Evolutionary conservation across 768 basidiomycete species (phyloP).

Genomic region (Gymnopilus junonius): DNA sequence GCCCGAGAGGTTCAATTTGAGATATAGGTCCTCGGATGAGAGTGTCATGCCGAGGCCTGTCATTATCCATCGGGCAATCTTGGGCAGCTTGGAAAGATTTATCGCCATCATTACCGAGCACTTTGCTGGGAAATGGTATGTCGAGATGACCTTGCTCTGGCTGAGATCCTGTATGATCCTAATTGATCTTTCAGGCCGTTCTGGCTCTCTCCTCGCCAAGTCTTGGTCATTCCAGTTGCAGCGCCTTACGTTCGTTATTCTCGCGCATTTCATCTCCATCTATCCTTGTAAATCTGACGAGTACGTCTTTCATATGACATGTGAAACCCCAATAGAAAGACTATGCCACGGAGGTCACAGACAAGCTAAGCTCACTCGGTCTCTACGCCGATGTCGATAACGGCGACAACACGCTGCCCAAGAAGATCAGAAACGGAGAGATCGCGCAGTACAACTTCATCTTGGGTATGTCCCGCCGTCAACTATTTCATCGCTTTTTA

Average conservation of each 20-base stretch:
- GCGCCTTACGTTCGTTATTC: conserved; percentile 73
- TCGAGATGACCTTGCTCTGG: conserved; percentile 8
- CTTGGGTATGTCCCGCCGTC: conserved; percentile 68
- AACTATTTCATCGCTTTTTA: background rate
- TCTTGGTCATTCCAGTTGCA: conserved; percentile 93
- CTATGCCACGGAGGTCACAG: conserved; percentile 83
- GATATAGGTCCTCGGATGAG: conserved; percentile 83
- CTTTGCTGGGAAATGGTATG: conserved; percentile 95
- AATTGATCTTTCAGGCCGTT: conserved; percentile 71
- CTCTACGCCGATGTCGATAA: conserved; percentile 94
- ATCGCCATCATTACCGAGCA: conserved; percentile 98
- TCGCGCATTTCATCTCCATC: background rate
- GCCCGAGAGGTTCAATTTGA: conserved; percentile 94
- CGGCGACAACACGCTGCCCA: conserved; percentile 87
- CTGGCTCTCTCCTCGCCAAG: conserved; percentile 97
- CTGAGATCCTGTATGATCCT: conserved; percentile 1
- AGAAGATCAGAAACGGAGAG: conserved; percentile 98
- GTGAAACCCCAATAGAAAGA: conserved; percentile 61
- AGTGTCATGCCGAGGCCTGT: conserved; percentile 78
- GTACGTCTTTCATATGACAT: conserved; percentile 8
- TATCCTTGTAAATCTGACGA: background rate
- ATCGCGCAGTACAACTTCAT: conserved; percentile 98
- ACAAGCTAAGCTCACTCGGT: conserved; percentile 67
- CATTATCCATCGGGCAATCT: conserved; percentile 96
- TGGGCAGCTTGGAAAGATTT: conserved; percentile 94